phyloP scores from a whole-genome alignment of 106 monocot genomes.

The Platanthera guangdongensis region DNA sequence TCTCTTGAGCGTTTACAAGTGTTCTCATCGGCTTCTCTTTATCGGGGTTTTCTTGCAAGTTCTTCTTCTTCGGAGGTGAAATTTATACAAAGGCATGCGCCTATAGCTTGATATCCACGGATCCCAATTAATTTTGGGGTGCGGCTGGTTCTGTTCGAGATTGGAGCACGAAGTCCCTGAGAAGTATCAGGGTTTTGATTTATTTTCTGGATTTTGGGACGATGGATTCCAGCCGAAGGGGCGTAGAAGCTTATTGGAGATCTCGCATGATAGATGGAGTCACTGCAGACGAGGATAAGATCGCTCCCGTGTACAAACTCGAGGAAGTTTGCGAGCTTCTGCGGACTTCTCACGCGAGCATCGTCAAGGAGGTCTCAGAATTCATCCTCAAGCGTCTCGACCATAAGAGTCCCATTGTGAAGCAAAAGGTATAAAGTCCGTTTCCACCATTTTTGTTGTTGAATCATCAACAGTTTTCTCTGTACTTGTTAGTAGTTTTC shows the following conservation, averaged over 20 bases:
- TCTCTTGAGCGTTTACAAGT: background rate
- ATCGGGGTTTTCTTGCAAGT: background rate
- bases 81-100: too few species aligned
- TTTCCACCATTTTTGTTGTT: background rate
- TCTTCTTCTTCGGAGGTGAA: background rate
- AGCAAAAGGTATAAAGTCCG: slow-evolving; percentile 69
- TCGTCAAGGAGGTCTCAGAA: slow-evolving; percentile 94
- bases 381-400: slow-evolving; percentile 86
- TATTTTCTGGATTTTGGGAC: slow-evolving; percentile 3
- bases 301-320: slow-evolving; percentile 90
- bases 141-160: background rate
- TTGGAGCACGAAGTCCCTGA: background rate
- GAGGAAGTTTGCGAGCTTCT: slow-evolving; percentile 95
- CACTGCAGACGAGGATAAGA: slow-evolving; percentile 89
- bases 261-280: slow-evolving; percentile 88
- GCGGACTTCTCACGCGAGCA: slow-evolving; percentile 47
- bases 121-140: background rate
- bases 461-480: background rate
- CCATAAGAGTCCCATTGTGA: slow-evolving; percentile 93
- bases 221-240: slow-evolving; percentile 92
- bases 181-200: background rate
- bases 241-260: slow-evolving; percentile 96
- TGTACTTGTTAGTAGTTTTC: background rate
- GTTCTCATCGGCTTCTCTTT: too few species aligned
- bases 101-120: background rate